A percentile compares a stretch with the other conserved stretches of the same genome.
These are phyloP conservation scores for Rosa hybrid DNA, from an alignment of 331 rosid species.

Conservation along the genomic window DNA sequence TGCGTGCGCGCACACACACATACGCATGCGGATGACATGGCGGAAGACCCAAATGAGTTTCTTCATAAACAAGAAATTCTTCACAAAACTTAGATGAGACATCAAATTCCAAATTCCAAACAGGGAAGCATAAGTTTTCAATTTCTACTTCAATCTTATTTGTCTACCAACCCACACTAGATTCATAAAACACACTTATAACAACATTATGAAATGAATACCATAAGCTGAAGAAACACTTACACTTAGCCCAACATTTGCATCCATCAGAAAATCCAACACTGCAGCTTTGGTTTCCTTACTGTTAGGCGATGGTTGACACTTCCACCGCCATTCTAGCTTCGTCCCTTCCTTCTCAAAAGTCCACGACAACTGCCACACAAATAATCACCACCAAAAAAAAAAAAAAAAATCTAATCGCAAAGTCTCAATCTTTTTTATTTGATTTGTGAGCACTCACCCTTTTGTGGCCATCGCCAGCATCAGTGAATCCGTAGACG, in stretches of 20 bases:
- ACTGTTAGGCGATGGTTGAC: slow-evolving; percentile 52
- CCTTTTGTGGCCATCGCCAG: slow-evolving; percentile 68
- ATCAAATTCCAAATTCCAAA: neutral
- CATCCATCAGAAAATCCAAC: slow-evolving; percentile 82
- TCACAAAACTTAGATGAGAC: neutral
- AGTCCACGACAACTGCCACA: slow-evolving; percentile 76
- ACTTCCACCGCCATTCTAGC: slow-evolving; percentile 88
- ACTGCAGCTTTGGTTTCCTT: slow-evolving; percentile 58
- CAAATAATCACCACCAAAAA: neutral
- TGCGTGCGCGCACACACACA: neutral
- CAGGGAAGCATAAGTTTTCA: neutral
- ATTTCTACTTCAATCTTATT: neutral
- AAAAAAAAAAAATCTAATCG: neutral
- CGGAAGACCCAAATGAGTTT: neutral
- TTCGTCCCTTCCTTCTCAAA: slow-evolving; percentile 84
- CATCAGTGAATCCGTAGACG: slow-evolving; percentile 61
- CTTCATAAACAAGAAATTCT: neutral
- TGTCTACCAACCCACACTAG: too few relatives aligned
- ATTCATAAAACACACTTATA: neutral
- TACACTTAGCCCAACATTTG: slow-evolving; percentile 84
- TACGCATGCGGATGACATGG: too few relatives aligned
- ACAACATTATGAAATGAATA: too few relatives aligned
- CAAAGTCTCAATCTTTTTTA: neutral
- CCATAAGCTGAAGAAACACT: slow-evolving; percentile 15
- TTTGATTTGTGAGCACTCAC: neutral